A percentile compares a stretch with the other conserved stretches of the same genome.
Conservation (phyloP, 371 early-diverging fungal genomes). For the Mortierella sp. region DNA sequence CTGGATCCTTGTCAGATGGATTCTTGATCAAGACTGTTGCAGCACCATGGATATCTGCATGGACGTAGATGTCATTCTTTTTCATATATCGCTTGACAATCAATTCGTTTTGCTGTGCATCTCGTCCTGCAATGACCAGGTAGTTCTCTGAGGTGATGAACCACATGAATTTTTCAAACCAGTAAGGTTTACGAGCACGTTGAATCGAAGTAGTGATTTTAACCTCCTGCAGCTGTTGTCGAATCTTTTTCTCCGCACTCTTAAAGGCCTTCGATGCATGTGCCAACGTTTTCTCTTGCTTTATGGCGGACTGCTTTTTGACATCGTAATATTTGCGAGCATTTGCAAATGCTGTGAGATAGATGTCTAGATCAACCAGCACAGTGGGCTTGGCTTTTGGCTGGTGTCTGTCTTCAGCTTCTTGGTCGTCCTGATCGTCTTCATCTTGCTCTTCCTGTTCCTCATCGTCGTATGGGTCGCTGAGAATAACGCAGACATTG, state of each 20-base stretch:
- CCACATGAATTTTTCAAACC: conserved; percentile 99
- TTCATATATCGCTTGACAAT: conserved; percentile 91
- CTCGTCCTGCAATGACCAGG: conserved; percentile 96
- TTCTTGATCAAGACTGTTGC: conserved; percentile 96
- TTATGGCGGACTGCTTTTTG: conserved; percentile 84
- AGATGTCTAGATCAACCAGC: conserved; percentile 87
- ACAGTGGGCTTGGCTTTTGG: conserved; percentile 41
- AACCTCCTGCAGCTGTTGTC: conserved; percentile 80
- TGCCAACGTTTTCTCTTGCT: conserved; percentile 92
- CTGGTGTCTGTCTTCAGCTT: conserved; percentile 42
- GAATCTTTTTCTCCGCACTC: conserved; percentile 91
- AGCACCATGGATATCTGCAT: conserved; percentile 97
- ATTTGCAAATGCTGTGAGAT: conserved; percentile 91
- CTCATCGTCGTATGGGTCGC: conserved; percentile 64
- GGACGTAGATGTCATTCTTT: conserved; percentile 94
- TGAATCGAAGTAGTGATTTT: conserved; percentile 82
- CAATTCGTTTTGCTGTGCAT: conserved; percentile 97
- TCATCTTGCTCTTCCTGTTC: conserved; percentile 39
- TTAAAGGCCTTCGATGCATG: conserved; percentile 85
- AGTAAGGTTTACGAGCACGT: conserved; percentile 92
- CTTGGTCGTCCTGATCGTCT: conserved; percentile 59
- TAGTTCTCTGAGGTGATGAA: conserved; percentile 96
- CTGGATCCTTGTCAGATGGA: conserved; percentile 71
- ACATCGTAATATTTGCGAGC: conserved; percentile 91
- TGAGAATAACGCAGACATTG: conserved; percentile 65